Evolutionary conservation across 2,329 filamentous ascomycete species (phyloP).

Genomic region (Ascochyta pisi): DNA sequence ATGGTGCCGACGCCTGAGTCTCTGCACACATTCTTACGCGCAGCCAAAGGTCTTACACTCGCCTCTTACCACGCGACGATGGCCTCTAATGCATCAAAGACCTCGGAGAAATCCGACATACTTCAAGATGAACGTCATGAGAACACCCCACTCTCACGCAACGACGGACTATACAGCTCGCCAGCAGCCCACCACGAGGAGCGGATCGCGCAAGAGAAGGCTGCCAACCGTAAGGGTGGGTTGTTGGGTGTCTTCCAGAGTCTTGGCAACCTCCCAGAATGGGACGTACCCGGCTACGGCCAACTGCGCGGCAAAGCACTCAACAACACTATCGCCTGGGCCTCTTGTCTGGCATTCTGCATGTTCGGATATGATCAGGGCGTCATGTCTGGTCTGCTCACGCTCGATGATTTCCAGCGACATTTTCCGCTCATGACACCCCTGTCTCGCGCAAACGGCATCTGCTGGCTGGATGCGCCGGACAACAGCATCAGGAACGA

Average conservation of each 20-base stretch:
- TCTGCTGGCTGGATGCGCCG: slow-evolving; percentile 26
- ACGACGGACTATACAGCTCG: slow-evolving; percentile 1
- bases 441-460: slow-evolving; percentile 16
- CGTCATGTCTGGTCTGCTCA: slow-evolving; percentile 71
- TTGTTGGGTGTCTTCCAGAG: slow-evolving; percentile 12
- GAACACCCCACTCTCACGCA: neutral
- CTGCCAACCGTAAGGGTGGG: neutral
- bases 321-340: slow-evolving; percentile 26
- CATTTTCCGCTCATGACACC: slow-evolving; percentile 37
- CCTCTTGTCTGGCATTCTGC: slow-evolving; percentile 35
- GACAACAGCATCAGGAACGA: slow-evolving; percentile 14
- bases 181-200: neutral
- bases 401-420: slow-evolving; percentile 64
- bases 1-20: slow-evolving; percentile 6
- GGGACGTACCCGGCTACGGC: slow-evolving; percentile 22
- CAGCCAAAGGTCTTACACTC: slow-evolving; percentile 5
- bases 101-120: slow-evolving; percentile 6
- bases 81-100: neutral
- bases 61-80: slow-evolving; percentile 6
- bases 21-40: slow-evolving; percentile 4
- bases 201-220: slow-evolving; percentile 6
- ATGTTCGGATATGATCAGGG: slow-evolving; percentile 67
- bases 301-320: slow-evolving; percentile 21
- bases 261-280: slow-evolving; percentile 26
- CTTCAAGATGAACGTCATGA: slow-evolving; percentile 5